Evolutionary conservation across 805 yeast species (phyloP).

Genomic region (Barnettozyma populi): DNA sequence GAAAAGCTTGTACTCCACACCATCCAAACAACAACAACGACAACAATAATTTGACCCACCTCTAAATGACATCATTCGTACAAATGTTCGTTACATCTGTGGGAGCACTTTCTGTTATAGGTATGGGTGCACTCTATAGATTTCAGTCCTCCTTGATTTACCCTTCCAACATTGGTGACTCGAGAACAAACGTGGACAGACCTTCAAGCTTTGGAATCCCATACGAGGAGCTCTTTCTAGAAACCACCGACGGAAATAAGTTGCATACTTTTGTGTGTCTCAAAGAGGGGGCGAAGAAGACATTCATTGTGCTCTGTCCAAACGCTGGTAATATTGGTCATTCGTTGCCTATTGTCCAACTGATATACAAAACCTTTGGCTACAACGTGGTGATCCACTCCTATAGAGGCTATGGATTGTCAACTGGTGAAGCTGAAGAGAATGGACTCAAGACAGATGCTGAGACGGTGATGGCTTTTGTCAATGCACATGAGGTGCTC

Average conservation of each 20-base stretch:
- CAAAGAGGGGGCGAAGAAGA: conserved; percentile 54
- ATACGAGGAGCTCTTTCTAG: conserved; percentile 54
- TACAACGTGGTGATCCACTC: conserved; percentile 81
- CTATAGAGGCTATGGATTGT: conserved; percentile 85
- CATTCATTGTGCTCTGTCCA: conserved; percentile 77
- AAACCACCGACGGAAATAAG: conserved; percentile 64
- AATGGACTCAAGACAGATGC: conserved; percentile 79
- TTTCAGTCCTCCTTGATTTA: conserved; percentile 70
- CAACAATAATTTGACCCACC: neutral
- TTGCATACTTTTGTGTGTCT: conserved; percentile 60
- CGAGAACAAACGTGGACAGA: conserved; percentile 62
- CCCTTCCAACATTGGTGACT: conserved; percentile 77
- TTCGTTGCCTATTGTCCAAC: conserved; percentile 70
- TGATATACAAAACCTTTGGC: conserved; percentile 56
- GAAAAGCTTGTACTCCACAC: neutral
- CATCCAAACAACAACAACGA: neutral
- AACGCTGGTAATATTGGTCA: conserved; percentile 97
- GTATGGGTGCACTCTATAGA: conserved; percentile 48
- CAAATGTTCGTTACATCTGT: conserved; percentile 40
- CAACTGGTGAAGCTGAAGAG: conserved; percentile 75
- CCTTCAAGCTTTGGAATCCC: conserved; percentile 68
- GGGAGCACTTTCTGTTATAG: conserved; percentile 37
- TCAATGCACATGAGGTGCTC: conserved; percentile 49
- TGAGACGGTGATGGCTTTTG: conserved; percentile 56
- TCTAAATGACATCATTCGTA: conserved; percentile 5